These are phyloP conservation scores for Erodium moschatum DNA, from an alignment of 441 rosid species.

Conservation along the genomic window DNA sequence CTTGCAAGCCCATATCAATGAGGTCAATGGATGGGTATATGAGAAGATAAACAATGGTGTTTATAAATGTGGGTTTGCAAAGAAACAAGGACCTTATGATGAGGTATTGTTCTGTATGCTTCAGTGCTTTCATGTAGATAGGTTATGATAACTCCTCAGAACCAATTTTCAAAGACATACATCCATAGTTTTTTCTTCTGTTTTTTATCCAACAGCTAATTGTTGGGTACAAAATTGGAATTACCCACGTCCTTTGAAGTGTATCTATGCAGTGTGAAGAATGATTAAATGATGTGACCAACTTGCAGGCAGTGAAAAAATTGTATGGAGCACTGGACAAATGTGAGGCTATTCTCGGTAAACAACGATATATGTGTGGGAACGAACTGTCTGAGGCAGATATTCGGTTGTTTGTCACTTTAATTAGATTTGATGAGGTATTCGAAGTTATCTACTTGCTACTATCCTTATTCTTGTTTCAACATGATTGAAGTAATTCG, in stretches of 20 bases:
- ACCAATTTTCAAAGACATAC: not conserved
- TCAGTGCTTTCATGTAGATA: not conserved
- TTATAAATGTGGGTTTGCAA: conserved; percentile 28
- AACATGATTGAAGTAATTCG: not conserved
- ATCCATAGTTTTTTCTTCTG: not conserved
- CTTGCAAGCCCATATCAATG: conserved; percentile 22
- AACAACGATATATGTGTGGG: conserved; percentile 27
- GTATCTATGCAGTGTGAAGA: not conserved
- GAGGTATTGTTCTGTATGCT: conserved; percentile 16
- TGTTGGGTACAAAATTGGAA: not conserved
- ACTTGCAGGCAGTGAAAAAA: conserved; percentile 23
- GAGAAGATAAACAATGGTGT: conserved; percentile 25
- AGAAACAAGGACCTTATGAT: conserved; percentile 27
- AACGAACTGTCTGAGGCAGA: conserved; percentile 22
- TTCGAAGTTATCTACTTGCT: not conserved
- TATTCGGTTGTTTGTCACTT: conserved; percentile 26
- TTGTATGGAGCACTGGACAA: conserved; percentile 24
- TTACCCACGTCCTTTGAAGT: not conserved
- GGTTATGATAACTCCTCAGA: not conserved
- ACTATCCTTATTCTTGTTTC: not conserved
- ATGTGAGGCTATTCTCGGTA: conserved; percentile 25
- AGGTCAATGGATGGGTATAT: conserved; percentile 27
- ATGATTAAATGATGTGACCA: not conserved
- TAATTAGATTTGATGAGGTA: conserved; percentile 33
- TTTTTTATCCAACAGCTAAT: not conserved